phyloP scores from a whole-genome alignment of 169 alveolate genomes.

The Ichthyophthirius multifiliis region DNA sequence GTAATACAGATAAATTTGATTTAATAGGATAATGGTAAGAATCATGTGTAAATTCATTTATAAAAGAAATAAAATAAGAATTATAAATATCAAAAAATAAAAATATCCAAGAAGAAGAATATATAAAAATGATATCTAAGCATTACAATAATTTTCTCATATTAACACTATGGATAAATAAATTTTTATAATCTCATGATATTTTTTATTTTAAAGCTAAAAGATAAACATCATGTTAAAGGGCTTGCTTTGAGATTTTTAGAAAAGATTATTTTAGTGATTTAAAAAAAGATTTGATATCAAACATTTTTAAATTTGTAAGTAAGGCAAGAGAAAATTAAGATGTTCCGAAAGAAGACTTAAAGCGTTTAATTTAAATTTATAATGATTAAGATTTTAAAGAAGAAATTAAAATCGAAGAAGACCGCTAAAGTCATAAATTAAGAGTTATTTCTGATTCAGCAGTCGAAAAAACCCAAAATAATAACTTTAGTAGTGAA shows the following conservation, averaged over 20 bases:
- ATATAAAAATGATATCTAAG: background rate
- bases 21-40: background rate
- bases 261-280: background rate
- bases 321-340: background rate
- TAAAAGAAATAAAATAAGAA: background rate
- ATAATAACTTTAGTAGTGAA: background rate
- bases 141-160: background rate
- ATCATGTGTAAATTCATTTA: background rate
- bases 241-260: background rate
- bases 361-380: background rate
- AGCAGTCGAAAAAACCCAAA: background rate
- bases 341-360: background rate
- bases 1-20: background rate
- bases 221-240: background rate
- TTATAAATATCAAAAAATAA: background rate
- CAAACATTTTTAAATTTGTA: background rate
- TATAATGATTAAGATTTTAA: conserved; percentile 5
- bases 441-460: background rate
- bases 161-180: background rate
- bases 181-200: background rate
- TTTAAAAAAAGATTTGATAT: background rate
- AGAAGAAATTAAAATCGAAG: background rate
- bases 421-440: background rate
- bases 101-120: background rate
- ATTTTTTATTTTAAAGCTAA: background rate